Base-by-base conservation (phyloP, 2,329 filamentous ascomycete genomes). In the Capronia coronata region DNA sequence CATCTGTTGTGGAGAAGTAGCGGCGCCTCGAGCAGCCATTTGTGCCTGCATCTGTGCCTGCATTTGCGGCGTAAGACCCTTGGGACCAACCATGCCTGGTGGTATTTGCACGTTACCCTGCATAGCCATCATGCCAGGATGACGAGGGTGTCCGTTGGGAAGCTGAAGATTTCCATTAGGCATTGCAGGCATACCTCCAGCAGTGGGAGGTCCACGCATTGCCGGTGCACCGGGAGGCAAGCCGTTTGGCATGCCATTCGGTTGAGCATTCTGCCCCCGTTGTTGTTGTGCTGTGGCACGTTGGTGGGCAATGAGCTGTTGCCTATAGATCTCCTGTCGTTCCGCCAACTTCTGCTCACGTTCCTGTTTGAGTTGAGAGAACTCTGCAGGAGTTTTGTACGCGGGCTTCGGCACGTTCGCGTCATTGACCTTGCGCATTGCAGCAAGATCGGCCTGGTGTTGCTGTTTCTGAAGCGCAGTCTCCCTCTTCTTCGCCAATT, bases 401-500 rank as follows among this genome's bases (percentile, higher is more conserved):
- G 73, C 75, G 32, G 68, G 71, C 57, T 77, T 78, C 11, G 77
- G 76, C 11, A 54, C 45, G 34, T 55, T 57, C 54, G 87, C 63
- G 67, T 78, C 63, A 52, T 86, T 86, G 11, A 81, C 77, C 67
- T 96, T 96, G 47, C 93, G 83, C 66, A 87, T 81, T 25, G 86
- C 85, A 42, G 87, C 87, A 49, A 88, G 79, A 55, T 80, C 79
- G 9, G 83, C 79, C 52, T 81, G 75, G 64, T 96, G 88, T 63
- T 91, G 86, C 64, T 93, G 87, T 71, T 97, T 97, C 64, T 93
- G 88, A 22, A 82, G 73, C 21, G 80, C 77, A 9, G 86, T 85
- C 69, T 98, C 93, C 21, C 91, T 81, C 69, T 96, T 97, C 74
- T 95, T 94, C 1, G 90, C 90, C 41, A 95, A 68, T 66, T 97